Evolutionary conservation across 192 early-diverging fungal genomes (phyloP), one percentile per base, ranked within the genome.

Genomic region (Coemansia sp.): DNA sequence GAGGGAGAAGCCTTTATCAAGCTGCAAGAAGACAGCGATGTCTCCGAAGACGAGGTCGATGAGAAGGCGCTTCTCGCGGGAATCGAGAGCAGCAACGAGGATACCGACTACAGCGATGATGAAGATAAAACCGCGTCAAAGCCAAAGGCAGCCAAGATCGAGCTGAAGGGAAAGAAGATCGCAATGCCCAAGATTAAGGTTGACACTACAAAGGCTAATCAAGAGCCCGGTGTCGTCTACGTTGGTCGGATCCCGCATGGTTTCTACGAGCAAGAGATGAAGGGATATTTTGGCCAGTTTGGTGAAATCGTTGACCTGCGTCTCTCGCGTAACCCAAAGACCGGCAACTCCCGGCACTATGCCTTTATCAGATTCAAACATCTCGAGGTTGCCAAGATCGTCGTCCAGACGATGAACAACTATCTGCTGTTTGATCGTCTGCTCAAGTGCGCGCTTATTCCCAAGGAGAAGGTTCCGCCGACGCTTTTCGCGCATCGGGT

Each of bases 351-450:
- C 10, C 92, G 91, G 78, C 95, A 98, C 72, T 98, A 87, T 69
- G 97, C 89, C 1, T 98, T 95, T 62, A 90, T 98, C 60, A 92
- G 97, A 74, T 98, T 98, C 67, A 81, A 71, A 6, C 78, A 85
- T 47, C 71, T 72, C 30, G 88, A 91, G 46, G 92, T 93, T 13
- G 97, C 97, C 18, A 57, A 84, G 51, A 93, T 97, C 56, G 97
- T 94, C 3, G 93, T 93, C 11, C 89, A 93, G 20, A 98, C 97
- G 13, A 98, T 98, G 97, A 64, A 98, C 81, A 94, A 95, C 84
- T 97, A 97, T 69, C 61, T 95, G 61, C 68, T 97, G 64, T 91
- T 84, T 60, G 88, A 87, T 55, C 89, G 87, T 49, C 54, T 92
- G 22, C 81, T 97, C 30, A 85, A 88, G 72, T 95, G 93, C 82